A percentile compares a stretch with the other conserved stretches of the same genome.
Evolutionary conservation across 2,329 filamentous ascomycete genomes (phyloP).

Genomic region (Xylaria sp.): DNA sequence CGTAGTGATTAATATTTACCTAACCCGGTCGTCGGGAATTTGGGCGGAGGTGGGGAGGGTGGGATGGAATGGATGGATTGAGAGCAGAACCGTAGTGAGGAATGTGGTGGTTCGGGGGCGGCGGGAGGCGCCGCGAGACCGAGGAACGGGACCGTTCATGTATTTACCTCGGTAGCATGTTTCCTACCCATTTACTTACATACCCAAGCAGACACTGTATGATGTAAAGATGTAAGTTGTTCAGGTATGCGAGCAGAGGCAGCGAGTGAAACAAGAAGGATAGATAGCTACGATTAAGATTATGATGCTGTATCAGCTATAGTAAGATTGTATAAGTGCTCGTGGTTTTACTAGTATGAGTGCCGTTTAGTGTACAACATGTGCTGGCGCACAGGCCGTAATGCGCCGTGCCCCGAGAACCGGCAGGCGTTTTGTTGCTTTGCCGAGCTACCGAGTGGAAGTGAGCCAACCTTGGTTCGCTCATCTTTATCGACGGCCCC

Average conservation of each 20-base stretch:
- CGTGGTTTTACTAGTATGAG: too few relatives aligned
- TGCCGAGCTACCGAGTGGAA: background rate
- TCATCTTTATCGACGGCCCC: too few relatives aligned
- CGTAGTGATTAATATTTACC: too few relatives aligned
- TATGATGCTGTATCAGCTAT: too few relatives aligned
- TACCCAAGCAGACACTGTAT: too few relatives aligned
- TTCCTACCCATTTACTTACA: too few relatives aligned
- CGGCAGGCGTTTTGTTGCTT: background rate
- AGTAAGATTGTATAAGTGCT: too few relatives aligned
- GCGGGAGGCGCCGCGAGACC: conserved; percentile 10
- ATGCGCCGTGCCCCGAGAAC: background rate
- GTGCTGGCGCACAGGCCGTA: background rate
- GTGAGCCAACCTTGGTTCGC: too few relatives aligned
- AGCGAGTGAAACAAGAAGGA: too few relatives aligned
- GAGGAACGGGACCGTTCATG: background rate
- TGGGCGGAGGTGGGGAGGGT: background rate
- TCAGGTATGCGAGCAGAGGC: too few relatives aligned
- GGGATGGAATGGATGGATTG: background rate
- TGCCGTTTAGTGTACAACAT: background rate
- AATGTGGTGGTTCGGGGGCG: conserved; percentile 16
- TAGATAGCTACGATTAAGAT: too few relatives aligned
- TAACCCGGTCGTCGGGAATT: conserved; percentile 14
- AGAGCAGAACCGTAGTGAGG: background rate
- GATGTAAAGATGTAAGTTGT: too few relatives aligned
- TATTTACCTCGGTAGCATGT: background rate